phyloP scores from a whole-genome alignment of 2,329 filamentous ascomycete species.

The Phaeosphaeriaceae sp. region DNA sequence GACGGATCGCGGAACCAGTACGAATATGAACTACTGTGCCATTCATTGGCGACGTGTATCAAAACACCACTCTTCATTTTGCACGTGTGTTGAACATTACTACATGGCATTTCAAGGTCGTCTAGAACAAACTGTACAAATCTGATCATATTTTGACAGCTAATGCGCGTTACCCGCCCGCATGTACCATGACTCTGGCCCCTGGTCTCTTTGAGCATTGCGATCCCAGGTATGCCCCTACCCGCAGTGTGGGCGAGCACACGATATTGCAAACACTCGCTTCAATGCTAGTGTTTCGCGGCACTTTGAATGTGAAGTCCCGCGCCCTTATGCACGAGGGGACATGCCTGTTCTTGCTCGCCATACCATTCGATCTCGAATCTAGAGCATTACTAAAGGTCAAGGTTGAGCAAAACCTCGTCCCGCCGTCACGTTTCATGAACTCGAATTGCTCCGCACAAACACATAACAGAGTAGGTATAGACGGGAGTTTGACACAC shows the following conservation, averaged over 20 bases:
- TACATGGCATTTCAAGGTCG: neutral
- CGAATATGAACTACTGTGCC: slow-evolving; percentile 2
- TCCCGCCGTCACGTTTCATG: neutral
- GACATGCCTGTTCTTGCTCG: neutral
- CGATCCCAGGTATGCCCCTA: neutral
- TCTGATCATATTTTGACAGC: neutral
- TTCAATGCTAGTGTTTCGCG: neutral
- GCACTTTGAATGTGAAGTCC: neutral
- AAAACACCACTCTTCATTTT: neutral
- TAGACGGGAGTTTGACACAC: no score
- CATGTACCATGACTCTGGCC: neutral
- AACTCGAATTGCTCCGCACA: neutral
- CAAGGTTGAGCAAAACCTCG: no score
- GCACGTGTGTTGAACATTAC: neutral
- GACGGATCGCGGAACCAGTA: neutral
- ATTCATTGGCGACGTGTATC: neutral
- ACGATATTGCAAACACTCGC: neutral
- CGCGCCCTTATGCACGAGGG: neutral
- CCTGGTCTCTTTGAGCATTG: neutral
- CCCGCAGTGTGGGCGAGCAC: neutral
- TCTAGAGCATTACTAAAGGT: neutral
- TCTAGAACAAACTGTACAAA: no score
- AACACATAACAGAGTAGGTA: neutral
- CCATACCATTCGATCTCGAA: neutral
- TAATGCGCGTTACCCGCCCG: neutral